Evolutionary conservation across 345 rosid species (phyloP), one percentile per base, ranked within the genome.

Genomic region (Murraya koenigii): DNA sequence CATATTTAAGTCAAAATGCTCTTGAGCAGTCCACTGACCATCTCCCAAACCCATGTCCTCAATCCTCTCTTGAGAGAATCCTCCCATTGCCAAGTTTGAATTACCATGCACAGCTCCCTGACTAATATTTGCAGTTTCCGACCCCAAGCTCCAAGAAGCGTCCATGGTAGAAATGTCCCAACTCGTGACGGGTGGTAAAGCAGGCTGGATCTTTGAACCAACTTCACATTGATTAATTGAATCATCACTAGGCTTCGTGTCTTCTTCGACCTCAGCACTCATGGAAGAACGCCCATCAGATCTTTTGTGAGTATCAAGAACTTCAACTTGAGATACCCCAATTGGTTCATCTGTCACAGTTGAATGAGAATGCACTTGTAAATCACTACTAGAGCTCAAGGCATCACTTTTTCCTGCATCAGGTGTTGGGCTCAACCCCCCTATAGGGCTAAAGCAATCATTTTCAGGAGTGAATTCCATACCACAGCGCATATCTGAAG

Each of bases 381-480:
- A 77, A 85, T 92, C 92, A 67, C 85, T 84, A 71, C 93, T 84
- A 36, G 98, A 89, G 84, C 93, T 92, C 83, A 91, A 83, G 83
- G 93, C 86, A 82, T 90, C 93, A 33, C 88, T 85, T 89, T 89
- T 91, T 54, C 90, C 91, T 3, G 79, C 84, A 76, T 84, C 92
- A 49, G 83, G 77, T 52, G 88, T 84, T 30, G 97, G 93, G 83
- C 90, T 90, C 71, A 88, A 85, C 69, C 85, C 92, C 66, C 85
- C 86, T 60, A 89, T 86, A 25, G 97, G 97, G 80, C 93, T 88
- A 82, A 95, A 95, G 80, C 92, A 90, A 72, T 90, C 94, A 79
- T 91, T 83, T 71, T 90, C 93, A 66, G 93, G 91, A 19, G 85
- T 75, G 85, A 93, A 83, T 55, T 87, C 94, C 13, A 72, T 74